These are phyloP conservation scores for Eustoma russellianum DNA, from an alignment of 257 asterid species.

Conservation along the genomic window DNA sequence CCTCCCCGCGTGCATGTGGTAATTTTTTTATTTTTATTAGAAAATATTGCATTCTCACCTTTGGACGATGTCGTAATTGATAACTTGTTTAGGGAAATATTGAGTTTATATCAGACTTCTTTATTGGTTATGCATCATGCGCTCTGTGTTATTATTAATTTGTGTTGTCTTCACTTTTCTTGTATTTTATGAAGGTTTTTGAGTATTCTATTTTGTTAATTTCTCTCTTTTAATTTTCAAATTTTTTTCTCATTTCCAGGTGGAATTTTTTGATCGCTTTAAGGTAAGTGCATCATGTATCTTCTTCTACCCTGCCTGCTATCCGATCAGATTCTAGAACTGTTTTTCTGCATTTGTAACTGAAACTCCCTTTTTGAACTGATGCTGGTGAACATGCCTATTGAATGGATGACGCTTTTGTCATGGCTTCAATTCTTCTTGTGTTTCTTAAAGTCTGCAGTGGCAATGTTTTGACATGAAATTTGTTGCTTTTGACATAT, in stretches of 20 bases:
- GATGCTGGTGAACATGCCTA: no score
- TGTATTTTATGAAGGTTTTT: no score
- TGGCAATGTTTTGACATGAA: slow-evolving; percentile 1
- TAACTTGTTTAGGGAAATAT: background rate
- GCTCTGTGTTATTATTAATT: no score
- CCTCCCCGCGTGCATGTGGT: no score
- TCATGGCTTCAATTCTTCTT: background rate
- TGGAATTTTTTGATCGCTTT: slow-evolving; percentile 82
- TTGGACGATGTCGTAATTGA: no score
- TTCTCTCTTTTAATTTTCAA: slow-evolving; percentile 12
- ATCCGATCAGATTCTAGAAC: background rate
- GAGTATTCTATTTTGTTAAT: no score
- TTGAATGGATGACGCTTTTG: background rate
- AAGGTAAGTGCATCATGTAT: slow-evolving; percentile 39
- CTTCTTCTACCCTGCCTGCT: background rate
- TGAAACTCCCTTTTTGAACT: no score
- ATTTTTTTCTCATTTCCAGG: slow-evolving; percentile 41
- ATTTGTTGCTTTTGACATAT: slow-evolving; percentile 11
- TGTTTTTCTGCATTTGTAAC: background rate
- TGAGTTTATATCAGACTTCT: background rate
- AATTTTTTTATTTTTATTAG: no score
- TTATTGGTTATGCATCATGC: no score
- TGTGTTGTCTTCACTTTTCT: no score
- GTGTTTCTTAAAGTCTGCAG: background rate
- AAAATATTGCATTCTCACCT: no score